A percentile compares a stretch with the other conserved stretches of the same genome.
Conservation (phyloP, 1,284 basidiomycete genomes). For the Takashimella tepidaria region DNA sequence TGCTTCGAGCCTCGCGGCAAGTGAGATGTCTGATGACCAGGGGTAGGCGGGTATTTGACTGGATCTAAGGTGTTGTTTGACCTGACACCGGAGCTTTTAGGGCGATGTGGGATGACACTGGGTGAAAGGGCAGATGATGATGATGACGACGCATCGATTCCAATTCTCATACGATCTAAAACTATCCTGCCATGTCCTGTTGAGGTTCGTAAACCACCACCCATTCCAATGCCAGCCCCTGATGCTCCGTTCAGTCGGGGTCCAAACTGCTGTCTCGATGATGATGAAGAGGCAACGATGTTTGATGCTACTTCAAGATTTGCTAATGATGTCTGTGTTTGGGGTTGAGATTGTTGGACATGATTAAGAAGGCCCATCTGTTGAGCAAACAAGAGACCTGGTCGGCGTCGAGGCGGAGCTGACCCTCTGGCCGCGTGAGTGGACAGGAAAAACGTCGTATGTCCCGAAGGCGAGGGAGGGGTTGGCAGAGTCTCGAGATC, state of each 20-base stretch:
- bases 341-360: slow-evolving; percentile 1
- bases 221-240: slow-evolving; percentile 42
- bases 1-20: not conserved
- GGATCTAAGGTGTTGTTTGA: not conserved
- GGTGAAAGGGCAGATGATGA: too few relatives aligned
- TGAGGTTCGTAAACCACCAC: slow-evolving; percentile 18
- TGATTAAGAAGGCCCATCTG: slow-evolving; percentile 36
- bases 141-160: not conserved
- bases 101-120: too few relatives aligned
- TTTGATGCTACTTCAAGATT: too few relatives aligned
- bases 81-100: slow-evolving; percentile 13
- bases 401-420: slow-evolving; percentile 23
- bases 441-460: slow-evolving; percentile 37
- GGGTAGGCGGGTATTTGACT: slow-evolving; percentile 19
- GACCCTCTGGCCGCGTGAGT: slow-evolving; percentile 5
- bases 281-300: not conserved
- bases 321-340: slow-evolving; percentile 1
- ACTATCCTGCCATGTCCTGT: slow-evolving; percentile 4
- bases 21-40: slow-evolving; percentile 5
- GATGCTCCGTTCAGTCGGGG: slow-evolving; percentile 7
- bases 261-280: slow-evolving; percentile 10
- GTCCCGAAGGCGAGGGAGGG: slow-evolving; percentile 31
- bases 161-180: slow-evolving; percentile 23
- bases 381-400: slow-evolving; percentile 41
- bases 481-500: not conserved